Evolutionary conservation across 2,329 filamentous ascomycete species (phyloP).

Genomic region (Parastagonospora avenae): DNA sequence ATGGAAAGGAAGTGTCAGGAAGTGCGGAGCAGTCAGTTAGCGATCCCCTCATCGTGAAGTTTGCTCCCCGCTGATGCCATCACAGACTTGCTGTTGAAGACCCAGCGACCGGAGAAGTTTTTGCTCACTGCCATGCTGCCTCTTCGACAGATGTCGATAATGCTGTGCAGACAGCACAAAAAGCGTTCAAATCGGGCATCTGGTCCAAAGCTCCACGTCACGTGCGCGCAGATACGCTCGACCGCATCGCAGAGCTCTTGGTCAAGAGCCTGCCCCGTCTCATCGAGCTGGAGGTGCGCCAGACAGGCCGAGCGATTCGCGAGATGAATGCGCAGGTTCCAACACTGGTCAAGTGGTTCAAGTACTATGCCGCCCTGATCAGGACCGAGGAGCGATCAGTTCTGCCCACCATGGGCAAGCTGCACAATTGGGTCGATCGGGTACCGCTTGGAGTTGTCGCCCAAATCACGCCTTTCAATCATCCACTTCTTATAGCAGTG

Average conservation of each 20-base stretch:
- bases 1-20: constrained; percentile 49
- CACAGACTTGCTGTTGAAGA: constrained; percentile 59
- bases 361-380: constrained; percentile 70
- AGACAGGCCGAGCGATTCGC: constrained; percentile 70
- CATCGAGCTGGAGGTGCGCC: constrained; percentile 67
- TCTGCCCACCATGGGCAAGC: constrained; percentile 65
- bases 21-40: constrained; percentile 54
- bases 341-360: constrained; percentile 70
- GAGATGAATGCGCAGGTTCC: constrained; percentile 74
- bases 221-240: constrained; percentile 65
- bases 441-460: constrained; percentile 46
- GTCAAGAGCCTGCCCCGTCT: constrained; percentile 59
- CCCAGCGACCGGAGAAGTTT: constrained; percentile 59
- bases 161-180: constrained; percentile 51
- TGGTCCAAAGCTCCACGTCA: constrained; percentile 65
- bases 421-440: constrained; percentile 52
- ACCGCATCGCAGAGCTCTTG: constrained; percentile 63
- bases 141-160: constrained; percentile 53
- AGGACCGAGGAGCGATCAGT: constrained; percentile 71
- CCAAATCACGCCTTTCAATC: constrained; percentile 49
- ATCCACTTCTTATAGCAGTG: constrained; percentile 48
- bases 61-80: constrained; percentile 11
- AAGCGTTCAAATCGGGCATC: constrained; percentile 55
- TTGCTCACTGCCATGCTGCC: constrained; percentile 58
- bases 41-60: constrained; percentile 13